Evolutionary conservation across 129 eudicot species (phyloP).

Genomic region (Kitagawia praeruptora): DNA sequence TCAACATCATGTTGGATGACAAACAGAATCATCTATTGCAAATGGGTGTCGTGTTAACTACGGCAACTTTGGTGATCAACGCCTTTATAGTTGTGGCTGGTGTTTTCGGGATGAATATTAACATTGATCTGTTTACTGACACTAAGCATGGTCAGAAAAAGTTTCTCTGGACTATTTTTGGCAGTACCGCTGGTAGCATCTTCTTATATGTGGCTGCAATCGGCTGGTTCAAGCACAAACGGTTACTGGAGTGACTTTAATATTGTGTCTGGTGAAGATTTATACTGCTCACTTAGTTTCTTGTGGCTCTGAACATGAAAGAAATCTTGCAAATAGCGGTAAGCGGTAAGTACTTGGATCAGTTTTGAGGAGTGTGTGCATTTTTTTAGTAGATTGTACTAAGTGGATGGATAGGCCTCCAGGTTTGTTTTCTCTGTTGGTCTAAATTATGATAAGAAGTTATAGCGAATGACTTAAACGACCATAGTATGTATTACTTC

Average conservation of each 20-base stretch:
- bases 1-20: constrained; percentile 86
- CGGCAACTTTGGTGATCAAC: constrained; percentile 57
- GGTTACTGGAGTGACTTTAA: constrained; percentile 44
- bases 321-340: neutral
- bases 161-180: constrained; percentile 68
- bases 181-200: constrained; percentile 48
- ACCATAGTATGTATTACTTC: neutral
- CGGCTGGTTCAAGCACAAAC: constrained; percentile 62
- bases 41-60: constrained; percentile 78
- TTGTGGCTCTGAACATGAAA: neutral
- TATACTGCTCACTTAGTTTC: neutral
- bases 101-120: constrained; percentile 70
- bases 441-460: neutral
- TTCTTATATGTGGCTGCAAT: constrained; percentile 56
- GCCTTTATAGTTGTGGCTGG: constrained; percentile 80
- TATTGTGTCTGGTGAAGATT: neutral
- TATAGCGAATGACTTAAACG: neutral
- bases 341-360: neutral
- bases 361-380: neutral
- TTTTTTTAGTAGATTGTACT: neutral
- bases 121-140: constrained; percentile 40
- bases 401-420: neutral
- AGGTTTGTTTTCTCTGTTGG: neutral
- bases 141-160: constrained; percentile 30
- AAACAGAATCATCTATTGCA: constrained; percentile 78